Evolutionary conservation across 192 early-diverging fungal species (phyloP).

Genomic region (Cladochytrium replicatum): DNA sequence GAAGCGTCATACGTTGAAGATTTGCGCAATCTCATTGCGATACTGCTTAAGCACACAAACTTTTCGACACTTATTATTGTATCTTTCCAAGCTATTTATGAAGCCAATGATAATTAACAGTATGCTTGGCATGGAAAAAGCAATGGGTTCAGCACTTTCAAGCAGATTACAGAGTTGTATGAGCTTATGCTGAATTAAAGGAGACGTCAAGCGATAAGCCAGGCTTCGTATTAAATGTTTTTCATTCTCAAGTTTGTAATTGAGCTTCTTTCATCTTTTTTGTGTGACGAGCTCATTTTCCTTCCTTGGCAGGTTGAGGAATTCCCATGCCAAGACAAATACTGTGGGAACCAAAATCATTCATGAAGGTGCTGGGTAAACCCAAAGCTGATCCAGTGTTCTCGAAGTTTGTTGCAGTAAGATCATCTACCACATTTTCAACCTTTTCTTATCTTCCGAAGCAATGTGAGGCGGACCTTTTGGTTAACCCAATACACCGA

Average conservation of each 20-base stretch:
- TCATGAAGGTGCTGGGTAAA: conserved; percentile 15
- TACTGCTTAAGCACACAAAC: too few species aligned
- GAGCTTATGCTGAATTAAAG: conserved; percentile 10
- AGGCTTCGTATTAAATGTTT: conserved; percentile 1
- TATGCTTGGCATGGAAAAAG: conserved; percentile 26
- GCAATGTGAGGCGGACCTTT: conserved; percentile 33
- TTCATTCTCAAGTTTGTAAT: conserved; percentile 4
- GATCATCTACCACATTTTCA: conserved; percentile 2
- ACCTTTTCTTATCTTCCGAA: conserved; percentile 13
- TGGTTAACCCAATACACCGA: conserved; percentile 43
- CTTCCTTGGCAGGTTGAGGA: conserved; percentile 17
- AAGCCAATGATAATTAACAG: conserved; percentile 10
- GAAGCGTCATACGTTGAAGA: too few species aligned
- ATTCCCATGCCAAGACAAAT: conserved; percentile 23
- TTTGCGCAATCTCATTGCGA: too few species aligned
- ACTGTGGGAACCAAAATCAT: conserved; percentile 38
- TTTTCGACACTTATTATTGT: conserved; percentile 16
- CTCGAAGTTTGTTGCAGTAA: conserved; percentile 10
- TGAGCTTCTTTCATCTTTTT: too few species aligned
- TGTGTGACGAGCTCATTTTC: too few species aligned
- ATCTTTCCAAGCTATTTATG: conserved; percentile 2
- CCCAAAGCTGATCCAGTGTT: conserved; percentile 13
- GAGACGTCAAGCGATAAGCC: conserved; percentile 16
- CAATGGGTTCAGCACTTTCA: conserved; percentile 11
- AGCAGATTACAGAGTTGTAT: conserved; percentile 15